Conservation (phyloP, 305 asterid species). For the Fraxinus angustifolia region DNA sequence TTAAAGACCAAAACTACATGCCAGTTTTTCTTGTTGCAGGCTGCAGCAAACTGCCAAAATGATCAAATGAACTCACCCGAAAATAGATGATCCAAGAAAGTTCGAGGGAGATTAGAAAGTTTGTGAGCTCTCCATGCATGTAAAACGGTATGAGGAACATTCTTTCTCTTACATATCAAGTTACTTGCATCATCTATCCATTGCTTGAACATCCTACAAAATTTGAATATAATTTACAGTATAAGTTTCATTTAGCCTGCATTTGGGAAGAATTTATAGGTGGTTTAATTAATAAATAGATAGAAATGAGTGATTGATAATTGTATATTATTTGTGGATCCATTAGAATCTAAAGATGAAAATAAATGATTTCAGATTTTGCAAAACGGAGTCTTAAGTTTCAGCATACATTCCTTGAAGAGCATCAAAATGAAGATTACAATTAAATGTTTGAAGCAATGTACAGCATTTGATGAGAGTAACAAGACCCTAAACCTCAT, state of each 20-base stretch:
- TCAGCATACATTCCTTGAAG: neutral
- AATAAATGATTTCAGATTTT: no score
- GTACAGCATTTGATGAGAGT: neutral
- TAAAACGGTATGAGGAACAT: constrained; percentile 37
- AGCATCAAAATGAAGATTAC: constrained; percentile 13
- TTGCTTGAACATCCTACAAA: constrained; percentile 40
- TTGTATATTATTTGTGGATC: no score
- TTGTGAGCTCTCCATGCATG: constrained; percentile 52
- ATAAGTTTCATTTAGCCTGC: constrained; percentile 1
- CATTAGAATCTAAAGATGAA: no score
- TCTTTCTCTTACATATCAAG: constrained; percentile 42
- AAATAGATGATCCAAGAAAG: constrained; percentile 45
- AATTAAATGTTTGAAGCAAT: neutral
- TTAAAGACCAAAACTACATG: neutral
- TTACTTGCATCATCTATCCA: constrained; percentile 50
- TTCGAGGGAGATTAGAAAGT: constrained; percentile 2
- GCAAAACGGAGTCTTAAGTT: neutral
- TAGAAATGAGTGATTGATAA: no score
- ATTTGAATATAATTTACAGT: constrained; percentile 4
- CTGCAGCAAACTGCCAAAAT: constrained; percentile 6
- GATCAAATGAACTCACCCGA: constrained; percentile 41
- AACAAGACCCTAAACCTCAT: neutral
- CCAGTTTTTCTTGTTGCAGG: constrained; percentile 11
- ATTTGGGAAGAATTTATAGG: no score
- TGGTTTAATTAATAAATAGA: no score